Conservation (phyloP, 2,329 filamentous ascomycete genomes). For the Pseudogymnoascus sp. region DNA sequence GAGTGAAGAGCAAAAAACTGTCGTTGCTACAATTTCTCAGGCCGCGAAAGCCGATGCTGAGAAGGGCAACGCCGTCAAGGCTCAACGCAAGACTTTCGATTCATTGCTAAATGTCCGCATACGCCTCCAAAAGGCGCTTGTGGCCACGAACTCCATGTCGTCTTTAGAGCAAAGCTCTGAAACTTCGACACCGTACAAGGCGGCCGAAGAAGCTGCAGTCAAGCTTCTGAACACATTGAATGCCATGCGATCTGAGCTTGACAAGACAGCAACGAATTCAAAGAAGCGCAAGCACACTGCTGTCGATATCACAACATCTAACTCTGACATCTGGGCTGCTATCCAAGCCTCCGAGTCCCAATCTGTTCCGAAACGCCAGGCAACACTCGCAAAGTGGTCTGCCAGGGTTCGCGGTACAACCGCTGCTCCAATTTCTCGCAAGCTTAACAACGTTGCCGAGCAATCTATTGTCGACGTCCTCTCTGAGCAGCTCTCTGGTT, state of each 20-base stretch:
- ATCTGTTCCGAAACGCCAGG: constrained; percentile 55
- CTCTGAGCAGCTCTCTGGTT: constrained; percentile 52
- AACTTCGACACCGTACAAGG: constrained; percentile 50
- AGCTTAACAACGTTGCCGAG: constrained; percentile 43
- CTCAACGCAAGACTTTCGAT: constrained; percentile 81
- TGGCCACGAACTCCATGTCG: constrained; percentile 70
- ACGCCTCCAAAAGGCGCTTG: constrained; percentile 82
- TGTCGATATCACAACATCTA: constrained; percentile 49
- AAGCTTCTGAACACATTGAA: constrained; percentile 79
- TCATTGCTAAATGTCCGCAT: constrained; percentile 84
- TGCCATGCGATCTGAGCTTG: constrained; percentile 56
- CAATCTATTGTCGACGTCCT: constrained; percentile 63
- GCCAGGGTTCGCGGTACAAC: constrained; percentile 62
- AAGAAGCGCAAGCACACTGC: constrained; percentile 53
- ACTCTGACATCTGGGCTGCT: constrained; percentile 62
- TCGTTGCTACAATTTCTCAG: constrained; percentile 52
- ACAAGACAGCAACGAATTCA: constrained; percentile 39
- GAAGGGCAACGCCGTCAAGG: constrained; percentile 80
- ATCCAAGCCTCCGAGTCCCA: constrained; percentile 60
- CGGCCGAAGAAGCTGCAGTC: constrained; percentile 78
- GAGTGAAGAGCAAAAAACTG: constrained; percentile 57
- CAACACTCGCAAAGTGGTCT: constrained; percentile 85
- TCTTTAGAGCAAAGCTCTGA: constrained; percentile 36
- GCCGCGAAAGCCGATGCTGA: constrained; percentile 69
- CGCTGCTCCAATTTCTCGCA: constrained; percentile 47